phyloP scores from a whole-genome alignment of 2,329 filamentous ascomycete species.

The Dactylonectria macrodidyma region DNA sequence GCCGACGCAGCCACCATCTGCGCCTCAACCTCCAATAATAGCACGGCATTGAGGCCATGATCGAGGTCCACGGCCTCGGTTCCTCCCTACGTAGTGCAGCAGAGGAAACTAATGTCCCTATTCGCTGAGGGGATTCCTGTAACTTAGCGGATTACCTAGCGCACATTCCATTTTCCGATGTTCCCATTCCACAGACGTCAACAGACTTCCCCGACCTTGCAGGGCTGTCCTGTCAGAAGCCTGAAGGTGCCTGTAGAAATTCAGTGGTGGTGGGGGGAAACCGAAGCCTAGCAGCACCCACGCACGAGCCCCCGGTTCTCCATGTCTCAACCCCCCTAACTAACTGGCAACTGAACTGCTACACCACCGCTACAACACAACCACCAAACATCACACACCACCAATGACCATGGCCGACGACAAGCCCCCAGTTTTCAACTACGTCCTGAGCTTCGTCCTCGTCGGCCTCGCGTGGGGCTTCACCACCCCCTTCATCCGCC shows the following conservation, averaged over 20 bases:
- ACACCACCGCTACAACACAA: not conserved
- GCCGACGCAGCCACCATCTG: conserved; percentile 26
- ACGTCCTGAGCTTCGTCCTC: conserved; percentile 89
- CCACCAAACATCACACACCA: not conserved
- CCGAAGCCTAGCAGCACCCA: not conserved
- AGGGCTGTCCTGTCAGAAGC: conserved; percentile 1
- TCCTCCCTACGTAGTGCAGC: conserved; percentile 12
- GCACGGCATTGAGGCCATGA: conserved; percentile 20
- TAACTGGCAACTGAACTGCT: not conserved
- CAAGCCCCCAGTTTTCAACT: conserved; percentile 77
- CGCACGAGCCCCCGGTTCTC: conserved; percentile 19
- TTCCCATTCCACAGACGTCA: not conserved
- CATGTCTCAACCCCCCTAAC: not conserved
- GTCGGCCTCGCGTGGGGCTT: conserved; percentile 95
- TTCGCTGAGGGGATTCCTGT: not conserved
- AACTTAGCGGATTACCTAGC: no score
- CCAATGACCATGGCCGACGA: conserved; percentile 34
- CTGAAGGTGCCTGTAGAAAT: not conserved
- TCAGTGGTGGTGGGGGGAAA: no score
- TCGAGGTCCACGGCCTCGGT: conserved; percentile 21
- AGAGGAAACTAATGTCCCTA: not conserved
- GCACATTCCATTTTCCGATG: not conserved
- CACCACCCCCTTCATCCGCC: conserved; percentile 92
- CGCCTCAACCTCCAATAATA: conserved; percentile 34
- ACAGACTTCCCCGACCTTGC: not conserved